These are phyloP conservation scores for Aureobasidium sp. DNA, from an alignment of 2,329 filamentous ascomycete species.

Conservation along the genomic window DNA sequence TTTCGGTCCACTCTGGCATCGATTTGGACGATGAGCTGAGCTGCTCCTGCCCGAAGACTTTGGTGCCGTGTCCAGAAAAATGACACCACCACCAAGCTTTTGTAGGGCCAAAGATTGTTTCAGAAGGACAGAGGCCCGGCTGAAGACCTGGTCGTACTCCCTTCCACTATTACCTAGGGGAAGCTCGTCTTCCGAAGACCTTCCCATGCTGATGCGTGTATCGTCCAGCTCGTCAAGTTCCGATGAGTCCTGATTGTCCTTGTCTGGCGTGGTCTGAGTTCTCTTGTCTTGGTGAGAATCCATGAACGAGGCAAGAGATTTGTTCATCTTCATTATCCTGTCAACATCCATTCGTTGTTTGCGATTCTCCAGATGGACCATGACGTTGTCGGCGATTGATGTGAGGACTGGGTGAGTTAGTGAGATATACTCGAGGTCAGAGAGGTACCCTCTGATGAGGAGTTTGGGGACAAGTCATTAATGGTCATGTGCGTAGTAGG, in stretches of 20 bases:
- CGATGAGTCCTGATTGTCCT: neutral
- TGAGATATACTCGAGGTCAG: constrained; percentile 19
- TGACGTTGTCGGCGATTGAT: constrained; percentile 47
- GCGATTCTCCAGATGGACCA: constrained; percentile 29
- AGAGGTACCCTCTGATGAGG: neutral
- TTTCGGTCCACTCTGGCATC: neutral
- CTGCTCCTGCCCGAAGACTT: neutral
- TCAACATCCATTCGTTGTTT: constrained; percentile 30
- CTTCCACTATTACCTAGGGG: neutral
- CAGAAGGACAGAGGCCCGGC: neutral
- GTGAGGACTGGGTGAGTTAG: constrained; percentile 47
- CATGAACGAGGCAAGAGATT: constrained; percentile 24
- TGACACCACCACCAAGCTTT: neutral
- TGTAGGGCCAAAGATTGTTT: neutral
- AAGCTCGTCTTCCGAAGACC: constrained; percentile 7
- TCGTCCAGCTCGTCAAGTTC: neutral
- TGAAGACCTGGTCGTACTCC: constrained; percentile 1
- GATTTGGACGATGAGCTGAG: neutral
- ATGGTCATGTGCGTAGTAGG: neutral
- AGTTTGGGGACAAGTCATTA: neutral
- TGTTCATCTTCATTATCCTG: constrained; percentile 23
- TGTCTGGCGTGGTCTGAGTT: neutral
- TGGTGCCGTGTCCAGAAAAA: constrained; percentile 4
- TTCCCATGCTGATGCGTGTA: neutral
- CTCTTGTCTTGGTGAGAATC: constrained; percentile 15